Evolutionary conservation across 805 yeast genomes (phyloP), one percentile per base, ranked within the genome.

Genomic region (Kodamaea nitidulidarum): DNA sequence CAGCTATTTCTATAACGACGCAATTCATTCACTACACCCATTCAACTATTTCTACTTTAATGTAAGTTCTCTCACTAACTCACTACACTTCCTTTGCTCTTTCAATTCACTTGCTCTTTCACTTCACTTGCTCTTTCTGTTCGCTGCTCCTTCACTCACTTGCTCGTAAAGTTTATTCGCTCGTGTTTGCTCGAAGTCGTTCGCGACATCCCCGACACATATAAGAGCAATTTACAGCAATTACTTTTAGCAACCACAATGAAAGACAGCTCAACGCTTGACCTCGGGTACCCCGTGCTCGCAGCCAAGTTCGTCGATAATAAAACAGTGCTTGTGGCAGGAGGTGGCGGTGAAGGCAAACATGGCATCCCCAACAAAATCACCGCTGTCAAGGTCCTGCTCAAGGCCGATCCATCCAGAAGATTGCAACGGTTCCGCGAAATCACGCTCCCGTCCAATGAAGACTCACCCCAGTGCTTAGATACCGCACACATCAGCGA

Each of bases 331-430:
- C 59, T 88, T 35, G 83, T 83, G 20, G 80, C 88, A 2, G 98
- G 98, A 30, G 98, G 98, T 32, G 97, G 97, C 21, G 98, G 97
- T 17, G 95, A 87, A 58, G 95, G 95, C 7, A 81, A 80, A 53
- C 83, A 87, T 52, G 96, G 95, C 21, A 80, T 88, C 40, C 84
- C 90, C 29, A 91, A 91, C 61, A 87, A 84, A 56, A 65, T 91
- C 45, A 78, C 88, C 3, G 82, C 83, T 2, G 58, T 84, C 30
- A 61, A 75, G 34, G 68, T 84, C 33, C 74, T 78, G 50, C 78
- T 82, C 39, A 68, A 68, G 24, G 70, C 61, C 33, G 57, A 69
- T 49, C 67, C 70, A 36, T 58, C 57, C 9, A 48, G 66, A 39
- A 48, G 59, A 31, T 60, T 83, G 39, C 82, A 78, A 50, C 69